A percentile compares a stretch with the other conserved stretches of the same genome.
Conservation (phyloP, 2,329 filamentous ascomycete genomes). For the Trichoderma sp. region DNA sequence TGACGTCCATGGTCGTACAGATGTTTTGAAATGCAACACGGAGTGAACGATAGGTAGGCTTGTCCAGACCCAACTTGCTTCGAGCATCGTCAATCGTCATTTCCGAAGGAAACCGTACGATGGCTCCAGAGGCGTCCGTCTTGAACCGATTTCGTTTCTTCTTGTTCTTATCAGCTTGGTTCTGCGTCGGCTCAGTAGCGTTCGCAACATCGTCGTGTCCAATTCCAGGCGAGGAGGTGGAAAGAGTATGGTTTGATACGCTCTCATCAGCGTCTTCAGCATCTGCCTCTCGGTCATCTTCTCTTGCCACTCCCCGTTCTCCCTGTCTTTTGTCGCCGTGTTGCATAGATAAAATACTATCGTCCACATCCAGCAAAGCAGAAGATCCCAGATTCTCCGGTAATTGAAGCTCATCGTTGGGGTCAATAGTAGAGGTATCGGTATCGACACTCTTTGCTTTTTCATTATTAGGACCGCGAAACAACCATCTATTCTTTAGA, state of each 20-base stretch:
- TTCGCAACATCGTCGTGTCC: neutral
- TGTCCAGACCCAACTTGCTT: slow-evolving; percentile 67
- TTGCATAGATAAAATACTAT: neutral
- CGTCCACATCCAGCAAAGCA: slow-evolving; percentile 16
- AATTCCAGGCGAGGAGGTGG: neutral
- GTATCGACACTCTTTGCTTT: slow-evolving; percentile 42
- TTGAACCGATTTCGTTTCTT: slow-evolving; percentile 70
- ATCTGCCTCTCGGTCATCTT: neutral
- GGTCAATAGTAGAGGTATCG: neutral
- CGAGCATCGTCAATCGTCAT: slow-evolving; percentile 82
- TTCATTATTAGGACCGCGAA: slow-evolving; percentile 65
- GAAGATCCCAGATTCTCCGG: slow-evolving; percentile 30
- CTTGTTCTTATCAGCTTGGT: slow-evolving; percentile 50
- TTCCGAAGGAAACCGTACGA: slow-evolving; percentile 79
- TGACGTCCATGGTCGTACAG: slow-evolving; percentile 67
- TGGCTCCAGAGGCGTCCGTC: slow-evolving; percentile 68
- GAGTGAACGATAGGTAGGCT: slow-evolving; percentile 64
- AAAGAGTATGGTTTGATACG: neutral
- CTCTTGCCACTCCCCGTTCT: neutral
- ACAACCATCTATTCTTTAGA: slow-evolving; percentile 67
- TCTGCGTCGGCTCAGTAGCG: neutral
- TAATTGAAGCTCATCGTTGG: slow-evolving; percentile 25
- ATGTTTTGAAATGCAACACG: slow-evolving; percentile 71
- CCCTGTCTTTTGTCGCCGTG: neutral
- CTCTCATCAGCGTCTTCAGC: neutral